Base-by-base conservation (phyloP, 2,329 filamentous ascomycete species). In the Geosmithia flava region DNA sequence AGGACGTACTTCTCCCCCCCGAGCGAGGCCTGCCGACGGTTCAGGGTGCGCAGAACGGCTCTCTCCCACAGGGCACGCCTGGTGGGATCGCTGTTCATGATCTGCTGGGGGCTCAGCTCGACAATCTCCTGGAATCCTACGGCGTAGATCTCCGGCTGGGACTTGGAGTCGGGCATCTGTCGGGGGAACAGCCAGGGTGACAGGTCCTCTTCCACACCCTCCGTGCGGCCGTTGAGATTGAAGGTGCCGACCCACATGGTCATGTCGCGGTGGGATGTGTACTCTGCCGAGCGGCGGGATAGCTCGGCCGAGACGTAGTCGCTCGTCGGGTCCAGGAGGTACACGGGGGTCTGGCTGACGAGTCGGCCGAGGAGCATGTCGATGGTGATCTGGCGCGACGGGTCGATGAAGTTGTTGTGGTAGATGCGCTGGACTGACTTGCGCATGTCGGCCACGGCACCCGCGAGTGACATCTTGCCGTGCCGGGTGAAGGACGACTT, bases 111-210 rank as follows among this genome's bases (percentile, higher is more conserved):
- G 56, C 88, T 96, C 44, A 98, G 71, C 59, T 95, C 87, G n/a
- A 98, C 93, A 53, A 98, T 97, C 64, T 98, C 93, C 61, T 98
- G 93, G 57, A 98, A 97, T 0, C 88, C 93, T 16, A 96, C 83
- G 7, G 85, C 89, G 47, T 95, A 81, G 39, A 98, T 86, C 50
- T 91, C 86, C 6, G 93, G 90, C 51, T 86, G 80, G 44, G 78
- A 71, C 3, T 79, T 78, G 74, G 33, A 5, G 6, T 6, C 15
- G 6, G 10, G 6, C 10, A 74, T 47, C 1, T 59, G 53, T 3
- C 75, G 67, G 0, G 87, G 86, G 58, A 85, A 89, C 3, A 98
- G 70, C 93, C 93, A 98, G 2, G 83, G 72, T 1, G 86, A 84
- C 13, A 98, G 71, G 59, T 97, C 90, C 53, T 87, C 76, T 19